Percentiles rank a stretch among this genome's conserved stretches.
Conservation (phyloP, 305 asterid genomes). For the Rubia balearica region DNA sequence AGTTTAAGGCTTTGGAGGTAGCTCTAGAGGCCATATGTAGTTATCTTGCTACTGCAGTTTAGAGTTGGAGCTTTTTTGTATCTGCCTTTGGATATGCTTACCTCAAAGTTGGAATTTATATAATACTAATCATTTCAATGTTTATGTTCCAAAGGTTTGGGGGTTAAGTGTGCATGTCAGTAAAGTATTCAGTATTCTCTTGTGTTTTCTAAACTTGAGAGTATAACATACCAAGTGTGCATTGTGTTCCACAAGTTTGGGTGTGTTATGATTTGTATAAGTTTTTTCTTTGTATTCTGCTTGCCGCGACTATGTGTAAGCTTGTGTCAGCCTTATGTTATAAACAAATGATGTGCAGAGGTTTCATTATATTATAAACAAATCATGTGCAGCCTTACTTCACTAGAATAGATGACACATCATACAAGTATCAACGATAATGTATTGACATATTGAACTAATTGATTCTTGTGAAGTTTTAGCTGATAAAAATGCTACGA, state of each 20-base stretch:
- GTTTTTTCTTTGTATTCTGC: too few relatives aligned
- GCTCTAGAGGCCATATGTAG: constrained; percentile 90
- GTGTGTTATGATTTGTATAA: too few relatives aligned
- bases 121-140: background rate
- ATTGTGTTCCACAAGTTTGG: too few relatives aligned
- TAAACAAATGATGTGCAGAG: too few relatives aligned
- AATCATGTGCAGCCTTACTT: constrained; percentile 20
- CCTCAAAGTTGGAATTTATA: constrained; percentile 54
- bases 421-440: constrained; percentile 80
- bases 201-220: constrained; percentile 39
- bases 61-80: constrained; percentile 77
- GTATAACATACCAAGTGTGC: too few relatives aligned
- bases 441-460: constrained; percentile 10
- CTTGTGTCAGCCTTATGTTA: too few relatives aligned
- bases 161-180: background rate
- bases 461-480: background rate
- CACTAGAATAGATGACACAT: constrained; percentile 83
- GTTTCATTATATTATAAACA: too few relatives aligned
- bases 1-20: constrained; percentile 44
- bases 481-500: background rate
- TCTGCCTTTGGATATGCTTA: constrained; percentile 84
- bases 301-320: too few relatives aligned
- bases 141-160: background rate
- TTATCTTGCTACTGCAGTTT: constrained; percentile 62
- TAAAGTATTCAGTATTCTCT: background rate